Conservation (phyloP, 73 alveolate species). For the Symbiodinium natans region DNA sequence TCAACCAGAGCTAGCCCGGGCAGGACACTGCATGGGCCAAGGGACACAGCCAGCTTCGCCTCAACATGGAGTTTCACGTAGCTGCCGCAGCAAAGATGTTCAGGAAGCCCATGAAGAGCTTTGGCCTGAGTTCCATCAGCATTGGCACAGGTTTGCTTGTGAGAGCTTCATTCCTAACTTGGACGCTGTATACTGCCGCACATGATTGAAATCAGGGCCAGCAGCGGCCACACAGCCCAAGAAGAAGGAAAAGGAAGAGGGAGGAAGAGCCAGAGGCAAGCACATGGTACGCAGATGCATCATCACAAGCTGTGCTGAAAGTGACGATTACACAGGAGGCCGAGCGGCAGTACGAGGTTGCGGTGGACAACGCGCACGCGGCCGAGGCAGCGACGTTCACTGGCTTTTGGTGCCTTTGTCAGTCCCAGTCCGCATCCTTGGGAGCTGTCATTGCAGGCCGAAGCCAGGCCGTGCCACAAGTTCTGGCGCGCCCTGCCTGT, state of each 20-base stretch:
- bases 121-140: neutral
- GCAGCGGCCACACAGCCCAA: neutral
- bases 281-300: too few species aligned
- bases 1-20: too few species aligned
- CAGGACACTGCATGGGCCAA: too few species aligned
- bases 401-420: too few species aligned
- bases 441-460: too few species aligned
- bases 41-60: too few species aligned
- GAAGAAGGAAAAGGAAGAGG: neutral
- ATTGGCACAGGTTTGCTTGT: neutral
- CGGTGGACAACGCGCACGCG: neutral
- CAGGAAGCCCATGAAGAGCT: constrained; percentile 9
- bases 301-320: neutral
- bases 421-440: too few species aligned
- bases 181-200: neutral
- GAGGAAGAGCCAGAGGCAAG: neutral
- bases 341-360: neutral
- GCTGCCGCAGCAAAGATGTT: too few species aligned
- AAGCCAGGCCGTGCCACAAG: neutral
- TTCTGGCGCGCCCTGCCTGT: neutral
- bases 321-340: neutral
- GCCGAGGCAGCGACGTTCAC: too few species aligned
- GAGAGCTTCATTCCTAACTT: too few species aligned
- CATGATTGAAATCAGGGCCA: neutral
- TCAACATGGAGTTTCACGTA: too few species aligned